These are phyloP conservation scores for Scalesia atractyloides DNA, from an alignment of 129 eudicot species.

Conservation along the genomic window DNA sequence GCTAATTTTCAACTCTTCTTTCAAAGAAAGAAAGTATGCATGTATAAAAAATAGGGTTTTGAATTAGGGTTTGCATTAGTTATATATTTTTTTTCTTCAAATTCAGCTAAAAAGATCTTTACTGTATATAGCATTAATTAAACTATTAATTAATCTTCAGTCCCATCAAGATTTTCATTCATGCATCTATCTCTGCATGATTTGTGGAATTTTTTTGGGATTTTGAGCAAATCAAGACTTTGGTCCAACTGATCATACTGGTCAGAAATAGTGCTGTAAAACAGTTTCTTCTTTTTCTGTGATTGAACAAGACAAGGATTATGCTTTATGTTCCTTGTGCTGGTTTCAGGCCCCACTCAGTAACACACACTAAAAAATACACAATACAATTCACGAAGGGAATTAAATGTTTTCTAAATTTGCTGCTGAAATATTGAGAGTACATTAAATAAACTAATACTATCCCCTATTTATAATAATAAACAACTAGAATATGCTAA, in stretches of 20 bases:
- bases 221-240: conserved; percentile 53
- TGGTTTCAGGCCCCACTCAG: no score
- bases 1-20: conserved; percentile 55
- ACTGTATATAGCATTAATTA: conserved; percentile 24
- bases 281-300: conserved; percentile 49
- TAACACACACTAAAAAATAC: no score
- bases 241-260: conserved; percentile 55
- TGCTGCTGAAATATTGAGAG: no score
- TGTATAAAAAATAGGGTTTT: conserved; percentile 26
- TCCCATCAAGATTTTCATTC: conserved; percentile 22
- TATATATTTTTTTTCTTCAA: conserved; percentile 26
- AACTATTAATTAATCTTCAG: conserved; percentile 10
- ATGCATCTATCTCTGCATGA: conserved; percentile 23
- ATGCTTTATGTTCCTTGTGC: conserved; percentile 88
- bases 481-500: no score
- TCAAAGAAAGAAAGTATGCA: conserved; percentile 29
- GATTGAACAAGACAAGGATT: conserved; percentile 83
- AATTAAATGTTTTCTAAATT: no score
- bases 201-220: conserved; percentile 53
- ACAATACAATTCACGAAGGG: no score
- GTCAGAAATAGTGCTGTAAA: conserved; percentile 44
- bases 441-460: no score
- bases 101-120: conserved; percentile 22
- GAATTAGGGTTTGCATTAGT: conserved; percentile 37
- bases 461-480: no score